Evolutionary conservation across 2,329 filamentous ascomycete genomes (phyloP).

Genomic region (Botrytis byssoidea): DNA sequence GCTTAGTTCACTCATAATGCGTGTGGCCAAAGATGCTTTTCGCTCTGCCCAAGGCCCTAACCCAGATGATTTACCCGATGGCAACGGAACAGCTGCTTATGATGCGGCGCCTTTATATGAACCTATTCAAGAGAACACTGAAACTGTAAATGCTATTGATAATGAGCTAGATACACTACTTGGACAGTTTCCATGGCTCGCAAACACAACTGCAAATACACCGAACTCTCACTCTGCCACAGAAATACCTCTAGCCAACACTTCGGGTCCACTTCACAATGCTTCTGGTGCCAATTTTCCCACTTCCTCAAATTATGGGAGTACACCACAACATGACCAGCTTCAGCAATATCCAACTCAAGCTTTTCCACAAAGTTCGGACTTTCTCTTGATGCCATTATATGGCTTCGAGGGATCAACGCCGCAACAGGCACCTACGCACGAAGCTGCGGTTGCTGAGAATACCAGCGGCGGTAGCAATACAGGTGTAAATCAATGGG

Average conservation of each 20-base stretch:
- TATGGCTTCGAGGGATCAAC: background rate
- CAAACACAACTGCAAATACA: background rate
- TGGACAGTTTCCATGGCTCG: background rate
- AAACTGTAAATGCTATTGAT: background rate
- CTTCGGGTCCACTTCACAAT: background rate
- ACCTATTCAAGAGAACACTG: background rate
- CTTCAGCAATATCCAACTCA: background rate
- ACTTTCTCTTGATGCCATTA: background rate
- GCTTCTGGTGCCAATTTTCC: background rate
- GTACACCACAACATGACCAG: background rate
- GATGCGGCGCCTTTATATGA: background rate
- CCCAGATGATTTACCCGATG: background rate
- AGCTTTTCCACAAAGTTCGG: background rate
- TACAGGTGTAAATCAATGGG: background rate
- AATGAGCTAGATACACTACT: background rate
- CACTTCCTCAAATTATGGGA: background rate
- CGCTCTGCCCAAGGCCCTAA: background rate
- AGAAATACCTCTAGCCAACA: background rate
- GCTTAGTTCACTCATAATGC: background rate
- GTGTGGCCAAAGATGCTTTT: background rate
- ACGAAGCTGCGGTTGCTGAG: background rate
- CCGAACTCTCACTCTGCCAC: background rate
- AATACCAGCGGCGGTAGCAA: background rate
- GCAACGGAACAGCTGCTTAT: background rate
- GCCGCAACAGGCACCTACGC: background rate